Conservation (phyloP, 164 flowering plant genomes). For the Macadamia integrifolia region DNA sequence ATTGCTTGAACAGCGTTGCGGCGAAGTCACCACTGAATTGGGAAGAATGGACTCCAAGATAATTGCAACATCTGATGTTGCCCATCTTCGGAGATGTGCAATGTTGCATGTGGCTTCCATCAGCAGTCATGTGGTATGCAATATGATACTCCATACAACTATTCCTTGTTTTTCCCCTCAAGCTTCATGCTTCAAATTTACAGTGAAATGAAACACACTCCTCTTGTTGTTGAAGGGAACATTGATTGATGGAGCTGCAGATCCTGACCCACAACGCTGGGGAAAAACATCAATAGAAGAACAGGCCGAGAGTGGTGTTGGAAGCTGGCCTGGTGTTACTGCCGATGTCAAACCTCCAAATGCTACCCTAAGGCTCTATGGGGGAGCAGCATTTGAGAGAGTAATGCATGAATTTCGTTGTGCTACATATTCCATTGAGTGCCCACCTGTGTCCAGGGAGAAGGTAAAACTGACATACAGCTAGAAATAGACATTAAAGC, state of each 20-base stretch:
- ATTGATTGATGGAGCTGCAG: constrained; percentile 93
- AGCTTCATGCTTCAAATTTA: not conserved
- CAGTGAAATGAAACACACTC: not conserved
- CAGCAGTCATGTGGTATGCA: constrained; percentile 74
- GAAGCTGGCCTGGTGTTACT: constrained; percentile 91
- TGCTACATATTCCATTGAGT: constrained; percentile 92
- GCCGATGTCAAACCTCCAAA: constrained; percentile 76
- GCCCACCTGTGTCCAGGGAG: constrained; percentile 88
- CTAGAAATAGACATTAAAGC: not conserved
- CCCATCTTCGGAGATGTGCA: constrained; percentile 80
- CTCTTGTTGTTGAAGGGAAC: constrained; percentile 44
- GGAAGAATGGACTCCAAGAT: constrained; percentile 62
- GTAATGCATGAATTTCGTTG: constrained; percentile 93
- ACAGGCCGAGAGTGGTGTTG: constrained; percentile 70
- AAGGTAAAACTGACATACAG: constrained; percentile 43
- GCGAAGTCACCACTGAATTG: constrained; percentile 63
- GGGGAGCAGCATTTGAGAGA: constrained; percentile 99
- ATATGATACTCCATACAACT: not conserved
- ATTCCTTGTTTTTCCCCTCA: not conserved
- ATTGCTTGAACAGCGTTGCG: constrained; percentile 88
- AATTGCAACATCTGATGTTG: constrained; percentile 83
- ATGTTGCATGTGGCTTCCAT: constrained; percentile 86
- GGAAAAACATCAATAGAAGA: constrained; percentile 89
- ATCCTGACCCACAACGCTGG: constrained; percentile 97
- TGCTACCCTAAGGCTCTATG: constrained; percentile 85